Conservation (phyloP, 495 filamentous ascomycete species). For the Talaromyces ruber region DNA sequence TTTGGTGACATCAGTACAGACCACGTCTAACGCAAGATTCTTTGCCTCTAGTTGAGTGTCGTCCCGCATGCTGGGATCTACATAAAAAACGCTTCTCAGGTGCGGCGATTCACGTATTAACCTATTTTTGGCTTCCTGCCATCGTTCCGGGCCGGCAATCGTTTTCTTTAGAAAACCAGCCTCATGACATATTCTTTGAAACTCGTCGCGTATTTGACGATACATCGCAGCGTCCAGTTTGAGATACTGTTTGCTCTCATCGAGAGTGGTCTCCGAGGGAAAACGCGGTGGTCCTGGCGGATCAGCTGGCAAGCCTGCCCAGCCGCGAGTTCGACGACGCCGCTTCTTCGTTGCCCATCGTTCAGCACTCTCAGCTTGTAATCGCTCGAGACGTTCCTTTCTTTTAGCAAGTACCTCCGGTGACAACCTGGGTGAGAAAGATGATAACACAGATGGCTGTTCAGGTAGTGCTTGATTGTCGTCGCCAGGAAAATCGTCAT, state of each 20-base stretch:
- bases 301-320: constrained; percentile 66
- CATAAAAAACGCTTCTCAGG: constrained; percentile 54
- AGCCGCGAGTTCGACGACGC: constrained; percentile 60
- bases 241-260: constrained; percentile 66
- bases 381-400: constrained; percentile 43
- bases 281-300: constrained; percentile 67
- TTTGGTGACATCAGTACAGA: constrained; percentile 78
- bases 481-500: constrained; percentile 16
- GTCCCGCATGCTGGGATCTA: constrained; percentile 27
- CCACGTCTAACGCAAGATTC: constrained; percentile 62
- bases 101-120: constrained; percentile 57
- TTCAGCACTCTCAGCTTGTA: constrained; percentile 58
- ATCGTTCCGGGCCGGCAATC: constrained; percentile 57
- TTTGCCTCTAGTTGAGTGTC: constrained; percentile 39
- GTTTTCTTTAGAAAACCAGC: constrained; percentile 66
- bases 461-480: constrained; percentile 10
- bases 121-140: constrained; percentile 63
- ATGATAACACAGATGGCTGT: constrained; percentile 9
- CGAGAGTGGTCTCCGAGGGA: constrained; percentile 73
- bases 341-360: constrained; percentile 59
- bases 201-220: constrained; percentile 53
- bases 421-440: constrained; percentile 31
- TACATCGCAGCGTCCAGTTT: constrained; percentile 56
- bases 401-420: constrained; percentile 46
- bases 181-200: constrained; percentile 59